Conservation (phyloP, 352 stramenopile species). For the Globisporangium ultimum region DNA sequence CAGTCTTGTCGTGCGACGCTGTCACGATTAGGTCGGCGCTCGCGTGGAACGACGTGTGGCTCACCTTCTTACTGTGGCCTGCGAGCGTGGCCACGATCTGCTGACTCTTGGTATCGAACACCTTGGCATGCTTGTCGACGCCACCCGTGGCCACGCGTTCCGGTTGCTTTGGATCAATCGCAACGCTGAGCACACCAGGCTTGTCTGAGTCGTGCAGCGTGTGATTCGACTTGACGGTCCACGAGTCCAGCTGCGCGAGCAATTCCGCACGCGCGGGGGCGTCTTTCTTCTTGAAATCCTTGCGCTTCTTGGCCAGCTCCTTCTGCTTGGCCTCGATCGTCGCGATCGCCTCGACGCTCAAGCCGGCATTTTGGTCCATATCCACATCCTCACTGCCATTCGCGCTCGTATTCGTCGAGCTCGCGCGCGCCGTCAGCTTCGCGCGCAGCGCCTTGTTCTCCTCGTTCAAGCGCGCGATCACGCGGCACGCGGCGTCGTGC, state of each 20-base stretch:
- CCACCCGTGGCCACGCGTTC: conserved; percentile 63
- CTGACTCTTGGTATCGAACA: conserved; percentile 73
- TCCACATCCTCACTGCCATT: conserved; percentile 44
- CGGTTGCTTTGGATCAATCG: conserved; percentile 51
- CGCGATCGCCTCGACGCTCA: conserved; percentile 38
- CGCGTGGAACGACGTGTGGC: conserved; percentile 70
- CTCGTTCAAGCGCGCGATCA: conserved; percentile 90
- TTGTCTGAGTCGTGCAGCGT: conserved; percentile 75
- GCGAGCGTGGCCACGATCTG: conserved; percentile 74
- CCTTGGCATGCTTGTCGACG: conserved; percentile 79
- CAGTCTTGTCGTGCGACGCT: conserved; percentile 72
- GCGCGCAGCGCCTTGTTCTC: conserved; percentile 62
- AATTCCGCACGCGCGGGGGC: conserved; percentile 38
- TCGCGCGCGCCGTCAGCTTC: conserved; percentile 20
- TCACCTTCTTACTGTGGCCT: conserved; percentile 87
- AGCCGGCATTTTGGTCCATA: conserved; percentile 25
- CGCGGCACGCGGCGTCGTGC: conserved; percentile 94
- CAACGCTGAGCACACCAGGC: conserved; percentile 55
- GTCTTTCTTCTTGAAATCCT: conserved; percentile 75
- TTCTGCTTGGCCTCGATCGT: conserved; percentile 73
- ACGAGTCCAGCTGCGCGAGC: conserved; percentile 25
- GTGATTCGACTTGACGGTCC: conserved; percentile 47
- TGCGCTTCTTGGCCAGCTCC: conserved; percentile 61
- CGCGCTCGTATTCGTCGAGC: conserved; percentile 4
- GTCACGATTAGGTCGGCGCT: conserved; percentile 66